Base-by-base conservation (phyloP, 257 asterid species). In the Gardenia jasminoides region DNA sequence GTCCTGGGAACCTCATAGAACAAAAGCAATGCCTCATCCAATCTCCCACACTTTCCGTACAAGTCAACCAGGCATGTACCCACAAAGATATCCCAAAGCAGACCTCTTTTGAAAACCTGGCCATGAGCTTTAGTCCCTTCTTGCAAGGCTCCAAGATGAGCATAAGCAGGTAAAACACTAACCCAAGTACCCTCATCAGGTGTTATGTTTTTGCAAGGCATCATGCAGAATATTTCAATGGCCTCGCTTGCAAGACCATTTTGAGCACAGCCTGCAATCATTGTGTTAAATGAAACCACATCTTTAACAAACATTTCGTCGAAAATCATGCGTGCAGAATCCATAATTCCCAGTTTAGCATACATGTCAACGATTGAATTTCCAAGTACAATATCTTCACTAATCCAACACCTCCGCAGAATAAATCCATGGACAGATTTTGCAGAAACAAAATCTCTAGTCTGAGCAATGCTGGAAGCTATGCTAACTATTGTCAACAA, bases 341-440 rank as follows among this genome's bases (percentile, higher is more conserved):
- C 93, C 31, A 84, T 75, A 59, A 86, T 44, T 78, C 98, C 97
- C 84, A 90, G 77, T 83, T 94, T 94, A 56, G 93, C 93, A 86
- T 94, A 94, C 98, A 94, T 94, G 84, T 94, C 97, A 30, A 91
- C 89, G 56, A 94, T 84, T 47, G 91, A 89, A 88, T 94, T 94
- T 80, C 94, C 97, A 48, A 92, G 82, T 61, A 89, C 72, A 47
- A 78, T 75, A 76, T 87, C 87, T 68, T 85, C 82, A 20, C 54
- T 61, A 72, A 91, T 85, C 98, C 93, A 92, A 75, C 78, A 84
- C 80, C 92, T 91, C 81, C 97, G 88, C 19, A 77, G 64, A 54
- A 88, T 79, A 73, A 81, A 91, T 19, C 92, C 97, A 87, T 94
- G 98, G 64, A 90, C 77, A 48, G 93, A 86, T 88, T 84, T 90